Evolutionary conservation across 371 early-diverging fungal species (phyloP).

Genomic region (Mortierella polycephala): DNA sequence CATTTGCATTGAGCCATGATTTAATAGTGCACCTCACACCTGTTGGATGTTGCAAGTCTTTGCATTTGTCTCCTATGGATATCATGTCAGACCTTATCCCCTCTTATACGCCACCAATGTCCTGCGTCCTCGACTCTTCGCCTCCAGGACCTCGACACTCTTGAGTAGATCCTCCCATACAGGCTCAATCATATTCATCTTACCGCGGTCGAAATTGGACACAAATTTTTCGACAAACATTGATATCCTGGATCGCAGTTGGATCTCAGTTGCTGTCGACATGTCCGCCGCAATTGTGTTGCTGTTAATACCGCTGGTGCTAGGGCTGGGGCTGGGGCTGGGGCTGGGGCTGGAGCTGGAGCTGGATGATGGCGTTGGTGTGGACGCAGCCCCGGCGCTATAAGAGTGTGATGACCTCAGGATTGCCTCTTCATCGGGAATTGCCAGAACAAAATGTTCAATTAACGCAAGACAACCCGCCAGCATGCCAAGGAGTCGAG

Average conservation of each 20-base stretch:
- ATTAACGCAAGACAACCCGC: slow-evolving; percentile 29
- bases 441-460: slow-evolving; percentile 24
- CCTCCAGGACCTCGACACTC: neutral
- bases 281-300: slow-evolving; percentile 5
- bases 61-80: neutral
- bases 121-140: neutral
- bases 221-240: slow-evolving; percentile 47
- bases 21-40: too few relatives aligned
- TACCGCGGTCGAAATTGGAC: slow-evolving; percentile 41
- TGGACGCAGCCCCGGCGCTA: neutral
- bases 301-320: neutral
- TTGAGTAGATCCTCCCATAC: slow-evolving; percentile 34
- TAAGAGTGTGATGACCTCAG: neutral
- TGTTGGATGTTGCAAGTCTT: too few relatives aligned
- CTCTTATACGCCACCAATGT: neutral
- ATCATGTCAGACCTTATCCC: neutral
- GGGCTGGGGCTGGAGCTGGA: neutral
- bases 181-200: slow-evolving; percentile 25
- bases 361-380: neutral
- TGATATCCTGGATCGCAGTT: slow-evolving; percentile 20
- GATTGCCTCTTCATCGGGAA: neutral
- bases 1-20: too few relatives aligned
- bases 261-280: slow-evolving; percentile 19
- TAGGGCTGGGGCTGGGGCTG: neutral
- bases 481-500: slow-evolving; percentile 41